Evolutionary conservation across 441 rosid genomes (phyloP).

Genomic region (Heliophila coronopifolia): DNA sequence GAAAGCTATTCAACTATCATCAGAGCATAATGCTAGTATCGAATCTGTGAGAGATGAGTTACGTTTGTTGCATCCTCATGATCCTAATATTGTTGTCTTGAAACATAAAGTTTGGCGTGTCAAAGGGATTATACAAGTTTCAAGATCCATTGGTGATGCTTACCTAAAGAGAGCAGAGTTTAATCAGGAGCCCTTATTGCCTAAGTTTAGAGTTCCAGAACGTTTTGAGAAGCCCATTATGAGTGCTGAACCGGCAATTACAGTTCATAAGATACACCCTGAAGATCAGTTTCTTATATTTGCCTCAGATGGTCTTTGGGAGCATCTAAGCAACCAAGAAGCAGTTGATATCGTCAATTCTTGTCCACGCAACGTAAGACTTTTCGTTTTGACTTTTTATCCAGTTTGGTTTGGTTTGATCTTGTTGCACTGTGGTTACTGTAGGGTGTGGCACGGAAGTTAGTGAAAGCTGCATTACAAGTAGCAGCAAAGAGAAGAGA

Average conservation of each 20-base stretch:
- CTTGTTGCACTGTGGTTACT: too few species aligned
- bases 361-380: conserved; percentile 26
- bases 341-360: conserved; percentile 31
- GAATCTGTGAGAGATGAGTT: conserved; percentile 86
- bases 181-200: conserved; percentile 28
- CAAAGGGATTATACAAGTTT: conserved; percentile 76
- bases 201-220: conserved; percentile 34
- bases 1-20: conserved; percentile 71
- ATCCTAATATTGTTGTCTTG: conserved; percentile 78
- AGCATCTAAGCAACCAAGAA: conserved; percentile 27
- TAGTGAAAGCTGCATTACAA: conserved; percentile 64
- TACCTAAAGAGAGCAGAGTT: conserved; percentile 34
- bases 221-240: conserved; percentile 25
- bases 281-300: conserved; percentile 34
- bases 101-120: conserved; percentile 95
- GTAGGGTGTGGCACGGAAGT: conserved; percentile 83
- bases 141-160: conserved; percentile 33
- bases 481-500: conserved; percentile 74
- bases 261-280: conserved; percentile 28
- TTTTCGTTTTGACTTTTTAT: background rate
- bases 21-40: conserved; percentile 71
- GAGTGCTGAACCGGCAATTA: conserved; percentile 27
- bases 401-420: conserved; percentile 13
- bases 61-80: conserved; percentile 70
- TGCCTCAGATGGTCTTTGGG: conserved; percentile 35